Evolutionary conservation across 768 basidiomycete species (phyloP).

Genomic region (Dentipellis sp.): DNA sequence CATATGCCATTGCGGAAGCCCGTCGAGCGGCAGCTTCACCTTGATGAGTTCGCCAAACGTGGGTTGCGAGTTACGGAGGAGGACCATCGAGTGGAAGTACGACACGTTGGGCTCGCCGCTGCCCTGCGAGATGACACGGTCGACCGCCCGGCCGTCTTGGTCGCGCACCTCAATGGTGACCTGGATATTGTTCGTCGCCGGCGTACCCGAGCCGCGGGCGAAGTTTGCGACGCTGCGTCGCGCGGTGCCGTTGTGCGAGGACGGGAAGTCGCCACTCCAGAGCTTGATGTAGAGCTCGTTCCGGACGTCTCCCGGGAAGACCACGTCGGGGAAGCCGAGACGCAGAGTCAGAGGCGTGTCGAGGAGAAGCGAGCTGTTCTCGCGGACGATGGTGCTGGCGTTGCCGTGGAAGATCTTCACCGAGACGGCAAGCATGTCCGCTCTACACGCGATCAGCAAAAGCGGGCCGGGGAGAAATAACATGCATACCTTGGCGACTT

Average conservation of each 20-base stretch:
- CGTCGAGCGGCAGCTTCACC: constrained; percentile 59
- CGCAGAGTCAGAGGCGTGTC: constrained; percentile 77
- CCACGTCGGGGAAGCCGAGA: constrained; percentile 93
- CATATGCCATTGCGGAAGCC: constrained; percentile 74
- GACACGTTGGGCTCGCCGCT: constrained; percentile 76
- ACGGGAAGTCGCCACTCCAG: constrained; percentile 84
- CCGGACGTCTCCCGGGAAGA: constrained; percentile 84
- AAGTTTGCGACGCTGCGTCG: constrained; percentile 51
- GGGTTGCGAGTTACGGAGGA: constrained; percentile 78
- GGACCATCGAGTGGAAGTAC: constrained; percentile 86
- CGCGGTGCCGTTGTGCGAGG: constrained; percentile 39
- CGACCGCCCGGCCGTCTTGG: constrained; percentile 56
- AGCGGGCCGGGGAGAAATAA: background rate
- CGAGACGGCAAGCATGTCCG: constrained; percentile 79
- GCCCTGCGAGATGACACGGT: constrained; percentile 71
- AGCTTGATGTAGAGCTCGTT: constrained; percentile 96
- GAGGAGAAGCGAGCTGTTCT: constrained; percentile 77
- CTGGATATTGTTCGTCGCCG: constrained; percentile 64
- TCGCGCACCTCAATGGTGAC: constrained; percentile 85
- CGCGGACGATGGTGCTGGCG: constrained; percentile 58
- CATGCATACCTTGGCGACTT: constrained; percentile 63
- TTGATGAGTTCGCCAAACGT: constrained; percentile 94
- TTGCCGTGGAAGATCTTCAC: constrained; percentile 87
- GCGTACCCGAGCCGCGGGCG: constrained; percentile 46
- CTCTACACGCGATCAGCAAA: constrained; percentile 34